Evolutionary conservation across 73 alveolate species (phyloP).

Genomic region (Paramecium tetraurelia): DNA sequence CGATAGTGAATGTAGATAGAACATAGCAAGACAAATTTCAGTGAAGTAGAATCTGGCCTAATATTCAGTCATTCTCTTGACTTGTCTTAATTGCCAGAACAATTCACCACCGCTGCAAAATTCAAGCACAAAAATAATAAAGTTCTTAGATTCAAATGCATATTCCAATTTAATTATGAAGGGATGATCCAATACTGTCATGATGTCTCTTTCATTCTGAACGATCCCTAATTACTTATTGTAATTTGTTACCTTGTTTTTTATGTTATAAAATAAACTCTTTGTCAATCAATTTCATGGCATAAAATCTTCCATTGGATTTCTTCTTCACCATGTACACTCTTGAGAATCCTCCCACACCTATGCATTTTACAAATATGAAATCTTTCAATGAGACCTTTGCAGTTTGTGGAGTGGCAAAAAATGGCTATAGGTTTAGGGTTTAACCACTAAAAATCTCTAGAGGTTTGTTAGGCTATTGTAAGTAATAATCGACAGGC

Average conservation of each 20-base stretch:
- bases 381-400: constrained; percentile 47
- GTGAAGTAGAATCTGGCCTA: constrained; percentile 70
- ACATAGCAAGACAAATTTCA: constrained; percentile 73
- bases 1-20: constrained; percentile 66
- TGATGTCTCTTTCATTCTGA: constrained; percentile 62
- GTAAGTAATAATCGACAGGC: constrained; percentile 19
- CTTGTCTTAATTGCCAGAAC: constrained; percentile 75
- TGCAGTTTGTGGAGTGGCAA: neutral
- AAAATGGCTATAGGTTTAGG: constrained; percentile 19
- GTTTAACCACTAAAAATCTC: constrained; percentile 14
- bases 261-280: constrained; percentile 68
- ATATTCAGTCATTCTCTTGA: constrained; percentile 71
- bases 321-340: constrained; percentile 79
- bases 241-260: constrained; percentile 60
- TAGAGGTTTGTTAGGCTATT: neutral
- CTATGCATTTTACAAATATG: constrained; percentile 76
- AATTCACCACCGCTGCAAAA: constrained; percentile 93
- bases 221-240: neutral
- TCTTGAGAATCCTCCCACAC: constrained; percentile 86
- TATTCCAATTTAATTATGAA: constrained; percentile 75
- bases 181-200: constrained; percentile 70
- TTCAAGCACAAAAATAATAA: constrained; percentile 76
- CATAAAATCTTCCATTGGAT: constrained; percentile 84
- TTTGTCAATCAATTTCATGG: constrained; percentile 80
- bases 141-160: constrained; percentile 74